Evolutionary conservation across 495 filamentous ascomycete genomes (phyloP), one percentile per base, ranked within the genome.

Genomic region (Aspergillus asperescens): DNA sequence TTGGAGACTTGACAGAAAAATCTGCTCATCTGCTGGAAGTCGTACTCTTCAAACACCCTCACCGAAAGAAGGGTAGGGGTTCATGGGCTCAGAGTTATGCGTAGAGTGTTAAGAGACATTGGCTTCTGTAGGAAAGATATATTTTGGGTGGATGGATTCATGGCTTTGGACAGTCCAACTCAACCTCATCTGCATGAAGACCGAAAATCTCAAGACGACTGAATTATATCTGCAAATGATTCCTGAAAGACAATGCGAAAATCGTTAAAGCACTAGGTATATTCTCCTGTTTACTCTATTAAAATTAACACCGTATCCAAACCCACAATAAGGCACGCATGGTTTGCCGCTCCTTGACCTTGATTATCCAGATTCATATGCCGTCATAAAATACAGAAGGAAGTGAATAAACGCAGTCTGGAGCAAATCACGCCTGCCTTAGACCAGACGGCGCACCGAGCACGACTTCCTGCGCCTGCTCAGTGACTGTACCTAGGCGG

Each of bases 391-490:
- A 42, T 52, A 61, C 50, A 55, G 52, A 53, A 34, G 6, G 40
- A 52, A 25, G 41, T 23, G 8, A 15, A 27, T 25, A 22, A 15
- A 32, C 18, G 10, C 29, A 2, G 18, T n/a, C 46, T 40, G 55
- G 5, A 28, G 25, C n/a, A 54, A 47, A 16, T 49, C 57, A 24
- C 65, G 58, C 29, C 67, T 60, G 23, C 65, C 57, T 48, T 70
- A 64, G 62, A 3, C 58, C 43, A 7, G 60, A 60, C 32, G 69
- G 59, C 9, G 71, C 77, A 4, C 82, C 84, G 15, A 87, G 64
- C 51, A 84, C 80, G 13, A 87, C 64, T 56, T 82, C 81, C 48
- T 86, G 86, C 34, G 88, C 77, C 44, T 81, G 79, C 67, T 91
- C 88, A 60, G 84, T 80, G 7, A 79, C 80, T 48, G 69, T 68